Evolutionary conservation across 2,329 filamentous ascomycete genomes (phyloP), one percentile per base, ranked within the genome.

Genomic region (Diplodia sapinea): DNA sequence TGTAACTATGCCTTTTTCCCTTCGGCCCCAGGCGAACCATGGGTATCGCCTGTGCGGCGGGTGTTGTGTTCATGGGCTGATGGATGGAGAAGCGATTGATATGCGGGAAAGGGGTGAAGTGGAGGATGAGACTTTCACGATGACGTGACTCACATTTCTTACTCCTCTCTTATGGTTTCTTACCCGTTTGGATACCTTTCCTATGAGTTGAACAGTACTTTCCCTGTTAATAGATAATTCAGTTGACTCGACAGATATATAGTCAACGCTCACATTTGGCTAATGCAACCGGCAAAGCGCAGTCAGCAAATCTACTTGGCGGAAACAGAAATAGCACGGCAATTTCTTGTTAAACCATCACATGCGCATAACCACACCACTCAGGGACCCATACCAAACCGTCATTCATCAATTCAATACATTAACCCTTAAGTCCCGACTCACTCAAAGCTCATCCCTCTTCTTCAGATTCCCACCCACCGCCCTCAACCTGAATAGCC

Each of bases 401-500:
- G 8, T 54, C 51, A 54, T 33, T 33, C 12, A 26, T 29, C 31
- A 33, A 33, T 33, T 33, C 31, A 33, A 33, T 1, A 54, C 31
- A 33, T 55, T 55, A n/a, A 26, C 3, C 13, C 15, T 17, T 7
- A 26, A 9, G 5, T 11, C 50, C 5, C 50, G 8, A 11, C 3
- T 9, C 29, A 5, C 31, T 64, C 52, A 83, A 71, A 84, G 71
- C 73, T 84, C 82, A 72, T 83, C 81, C 66, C 78, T 78, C 74
- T 79, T 81, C 70, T 75, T 76, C 71, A 71, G 15, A n/a, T 55
- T 59, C 70, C 15, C 70, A 71, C n/a, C 71, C 51, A 77, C 67
- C 23, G 74, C 73, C 62, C 83, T 77, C 70, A 86, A 72, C 68
- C 84, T 78, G 71, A 82, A 84, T 74, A 85, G 76, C n/a, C 79